Conservation (phyloP, 2,329 filamentous ascomycete species). For the Scytalidium sp. region DNA sequence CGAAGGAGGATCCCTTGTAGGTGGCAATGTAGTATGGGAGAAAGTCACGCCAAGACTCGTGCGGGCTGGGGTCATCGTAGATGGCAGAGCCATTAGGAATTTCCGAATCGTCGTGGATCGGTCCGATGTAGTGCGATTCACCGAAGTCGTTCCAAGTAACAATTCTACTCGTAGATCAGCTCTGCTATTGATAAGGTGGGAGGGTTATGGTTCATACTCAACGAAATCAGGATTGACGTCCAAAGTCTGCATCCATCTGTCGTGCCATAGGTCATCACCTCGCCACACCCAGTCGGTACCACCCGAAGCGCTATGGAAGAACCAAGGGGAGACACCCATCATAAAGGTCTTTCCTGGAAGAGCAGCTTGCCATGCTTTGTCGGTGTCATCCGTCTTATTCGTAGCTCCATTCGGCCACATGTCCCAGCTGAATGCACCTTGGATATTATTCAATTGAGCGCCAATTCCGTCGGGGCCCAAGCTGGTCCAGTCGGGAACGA, state of each 20-base stretch:
- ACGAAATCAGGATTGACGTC: conserved; percentile 43
- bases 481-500: conserved; percentile 46
- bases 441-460: conserved; percentile 26
- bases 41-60: conserved; percentile 46
- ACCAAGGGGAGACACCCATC: conserved; percentile 58
- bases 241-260: conserved; percentile 53
- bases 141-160: conserved; percentile 52
- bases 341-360: conserved; percentile 41
- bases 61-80: conserved; percentile 46
- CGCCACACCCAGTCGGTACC: conserved; percentile 62
- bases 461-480: conserved; percentile 29
- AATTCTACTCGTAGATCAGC: conserved; percentile 22
- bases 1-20: conserved; percentile 40
- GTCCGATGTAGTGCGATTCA: conserved; percentile 50
- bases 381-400: conserved; percentile 33
- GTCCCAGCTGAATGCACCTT: conserved; percentile 39
- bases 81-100: conserved; percentile 38
- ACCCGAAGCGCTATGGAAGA: conserved; percentile 55
- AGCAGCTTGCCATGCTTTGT: conserved; percentile 35
- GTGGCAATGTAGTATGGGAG: conserved; percentile 47
- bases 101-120: conserved; percentile 33
- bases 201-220: conserved; percentile 27
- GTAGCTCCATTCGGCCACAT: conserved; percentile 37
- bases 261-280: conserved; percentile 58
- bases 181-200: conserved; percentile 13